Percentiles rank a stretch among this genome's conserved stretches.
phyloP scores from a whole-genome alignment of 495 filamentous ascomycete species.

The Niebla homalea region DNA sequence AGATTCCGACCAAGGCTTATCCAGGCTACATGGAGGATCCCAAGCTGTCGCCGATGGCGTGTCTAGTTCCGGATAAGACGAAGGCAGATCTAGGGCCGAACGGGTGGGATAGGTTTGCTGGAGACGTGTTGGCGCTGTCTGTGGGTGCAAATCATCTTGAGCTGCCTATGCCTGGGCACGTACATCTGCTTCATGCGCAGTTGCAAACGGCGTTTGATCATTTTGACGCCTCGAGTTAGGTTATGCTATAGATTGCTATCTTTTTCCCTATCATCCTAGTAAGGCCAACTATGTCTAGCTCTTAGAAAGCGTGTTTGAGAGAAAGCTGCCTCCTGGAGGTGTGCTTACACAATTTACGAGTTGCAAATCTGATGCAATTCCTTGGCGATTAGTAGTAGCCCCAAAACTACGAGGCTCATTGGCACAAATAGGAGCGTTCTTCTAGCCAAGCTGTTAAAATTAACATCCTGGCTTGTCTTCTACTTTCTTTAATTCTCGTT shows the following conservation, averaged over 20 bases:
- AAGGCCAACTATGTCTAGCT: no score
- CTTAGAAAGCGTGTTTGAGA: no score
- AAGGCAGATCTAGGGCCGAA: conserved; percentile 10
- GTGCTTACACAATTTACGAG: no score
- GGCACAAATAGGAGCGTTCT: no score
- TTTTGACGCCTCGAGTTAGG: background rate
- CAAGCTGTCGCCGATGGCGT: conserved; percentile 10
- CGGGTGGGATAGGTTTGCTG: conserved; percentile 13
- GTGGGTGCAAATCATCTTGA: conserved; percentile 9
- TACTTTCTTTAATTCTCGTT: no score
- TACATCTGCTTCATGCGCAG: conserved; percentile 7
- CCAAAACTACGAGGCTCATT: no score
- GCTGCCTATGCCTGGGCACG: conserved; percentile 9
- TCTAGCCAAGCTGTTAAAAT: no score
- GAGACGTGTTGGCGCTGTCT: conserved; percentile 5
- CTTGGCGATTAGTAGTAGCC: no score
- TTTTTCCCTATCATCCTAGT: background rate
- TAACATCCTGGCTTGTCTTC: no score
- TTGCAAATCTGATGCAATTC: no score
- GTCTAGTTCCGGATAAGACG: conserved; percentile 9
- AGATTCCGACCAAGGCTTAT: background rate
- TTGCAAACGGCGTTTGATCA: conserved; percentile 7
- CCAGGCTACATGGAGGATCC: conserved; percentile 13
- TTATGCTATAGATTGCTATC: background rate
- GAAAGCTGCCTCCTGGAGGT: no score